Conservation (phyloP, 257 asterid genomes). For the Thymus mandschuricus region DNA sequence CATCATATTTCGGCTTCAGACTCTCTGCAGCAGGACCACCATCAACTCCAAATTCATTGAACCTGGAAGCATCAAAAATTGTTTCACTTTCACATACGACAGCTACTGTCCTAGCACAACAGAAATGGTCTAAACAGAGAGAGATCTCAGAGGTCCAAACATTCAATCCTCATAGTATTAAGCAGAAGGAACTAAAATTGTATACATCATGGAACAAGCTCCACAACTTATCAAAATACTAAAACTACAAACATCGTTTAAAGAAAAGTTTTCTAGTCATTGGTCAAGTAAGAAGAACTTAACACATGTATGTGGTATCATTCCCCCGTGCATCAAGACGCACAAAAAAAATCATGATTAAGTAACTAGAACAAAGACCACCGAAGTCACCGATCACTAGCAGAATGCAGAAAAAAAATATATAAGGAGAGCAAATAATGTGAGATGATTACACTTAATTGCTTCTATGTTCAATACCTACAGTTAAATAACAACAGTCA, state of each 20-base stretch:
- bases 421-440: background rate
- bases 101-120: slow-evolving; percentile 4
- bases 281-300: background rate
- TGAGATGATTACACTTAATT: background rate
- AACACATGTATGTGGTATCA: background rate
- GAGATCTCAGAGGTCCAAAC: slow-evolving; percentile 17
- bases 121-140: background rate
- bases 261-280: slow-evolving; percentile 7
- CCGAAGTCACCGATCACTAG: background rate
- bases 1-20: slow-evolving; percentile 66
- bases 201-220: slow-evolving; percentile 2
- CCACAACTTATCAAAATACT: background rate
- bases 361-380: background rate
- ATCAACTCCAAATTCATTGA: slow-evolving; percentile 76
- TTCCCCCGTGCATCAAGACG: slow-evolving; percentile 4
- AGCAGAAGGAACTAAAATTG: background rate
- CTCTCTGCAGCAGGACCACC: slow-evolving; percentile 89
- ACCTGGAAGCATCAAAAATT: slow-evolving; percentile 43
- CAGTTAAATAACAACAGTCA: background rate
- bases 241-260: background rate
- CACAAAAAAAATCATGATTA: background rate
- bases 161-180: background rate
- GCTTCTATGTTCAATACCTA: background rate
- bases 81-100: background rate
- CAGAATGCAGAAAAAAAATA: background rate